These are phyloP conservation scores for Aspergillus texensis DNA, from an alignment of 2,329 filamentous ascomycete genomes.

Conservation along the genomic window DNA sequence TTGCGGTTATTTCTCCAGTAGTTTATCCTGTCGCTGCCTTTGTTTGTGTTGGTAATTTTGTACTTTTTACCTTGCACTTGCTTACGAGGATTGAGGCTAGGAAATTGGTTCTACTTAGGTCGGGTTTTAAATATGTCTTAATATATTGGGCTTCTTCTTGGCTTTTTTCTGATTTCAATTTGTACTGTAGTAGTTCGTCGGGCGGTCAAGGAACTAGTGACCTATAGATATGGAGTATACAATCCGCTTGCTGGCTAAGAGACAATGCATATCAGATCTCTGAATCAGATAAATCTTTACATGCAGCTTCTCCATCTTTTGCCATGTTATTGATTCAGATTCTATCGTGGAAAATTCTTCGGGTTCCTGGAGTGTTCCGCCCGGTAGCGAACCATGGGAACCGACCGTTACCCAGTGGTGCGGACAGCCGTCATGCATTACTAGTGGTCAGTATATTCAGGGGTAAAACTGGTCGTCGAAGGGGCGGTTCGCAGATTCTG, in stretches of 20 bases:
- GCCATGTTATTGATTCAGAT: background rate
- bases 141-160: background rate
- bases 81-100: background rate
- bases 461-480: background rate
- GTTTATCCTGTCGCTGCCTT: constrained; percentile 1
- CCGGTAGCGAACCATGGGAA: constrained; percentile 9
- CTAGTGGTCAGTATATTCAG: background rate
- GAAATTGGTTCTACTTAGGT: background rate
- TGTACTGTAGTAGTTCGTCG: background rate
- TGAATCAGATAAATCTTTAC: background rate
- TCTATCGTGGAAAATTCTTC: background rate
- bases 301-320: background rate
- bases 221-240: background rate
- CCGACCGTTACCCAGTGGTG: constrained; percentile 3
- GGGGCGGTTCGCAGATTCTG: background rate
- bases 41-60: background rate
- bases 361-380: constrained; percentile 10
- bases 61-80: background rate
- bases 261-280: background rate
- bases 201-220: background rate
- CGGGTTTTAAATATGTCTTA: background rate
- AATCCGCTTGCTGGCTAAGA: background rate
- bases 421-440: constrained; percentile 11
- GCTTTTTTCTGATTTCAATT: background rate
- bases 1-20: constrained; percentile 2